Percentiles rank a stretch among this genome's conserved stretches.
phyloP scores from a whole-genome alignment of 768 basidiomycete genomes.

The Russula abietina region DNA sequence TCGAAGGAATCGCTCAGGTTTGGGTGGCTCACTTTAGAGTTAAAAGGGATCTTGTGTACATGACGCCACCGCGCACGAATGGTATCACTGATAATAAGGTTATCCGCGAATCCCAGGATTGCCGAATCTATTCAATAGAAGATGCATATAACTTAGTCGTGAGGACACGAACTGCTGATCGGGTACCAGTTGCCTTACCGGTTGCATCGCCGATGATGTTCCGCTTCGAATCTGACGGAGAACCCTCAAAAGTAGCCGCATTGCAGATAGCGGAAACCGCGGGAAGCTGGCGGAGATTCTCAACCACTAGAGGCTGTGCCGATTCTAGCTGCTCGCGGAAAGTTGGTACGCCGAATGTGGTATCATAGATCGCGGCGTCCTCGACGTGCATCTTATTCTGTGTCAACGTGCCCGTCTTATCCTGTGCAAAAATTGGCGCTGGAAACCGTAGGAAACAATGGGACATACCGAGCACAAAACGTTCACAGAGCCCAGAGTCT shows the following conservation, averaged over 20 bases:
- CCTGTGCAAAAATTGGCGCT: conserved; percentile 20
- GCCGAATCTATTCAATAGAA: conserved; percentile 39
- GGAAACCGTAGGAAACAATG: not conserved
- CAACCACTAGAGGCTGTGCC: not conserved
- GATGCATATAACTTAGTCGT: not conserved
- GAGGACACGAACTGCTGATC: not conserved
- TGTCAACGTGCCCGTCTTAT: conserved; percentile 61
- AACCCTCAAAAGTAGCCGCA: conserved; percentile 40
- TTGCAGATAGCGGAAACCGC: conserved; percentile 48
- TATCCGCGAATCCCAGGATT: conserved; percentile 46
- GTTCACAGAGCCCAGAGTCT: conserved; percentile 59
- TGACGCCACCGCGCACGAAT: conserved; percentile 22
- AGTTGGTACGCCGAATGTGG: conserved; percentile 24
- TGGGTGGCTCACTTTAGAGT: conserved; percentile 36
- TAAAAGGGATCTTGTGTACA: conserved; percentile 33
- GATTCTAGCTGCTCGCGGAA: conserved; percentile 9
- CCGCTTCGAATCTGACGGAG: conserved; percentile 29
- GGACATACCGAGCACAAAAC: conserved; percentile 35
- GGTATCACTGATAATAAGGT: conserved; percentile 18
- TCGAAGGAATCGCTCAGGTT: not conserved
- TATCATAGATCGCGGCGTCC: conserved; percentile 38
- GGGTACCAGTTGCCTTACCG: conserved; percentile 29
- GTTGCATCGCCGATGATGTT: conserved; percentile 51
- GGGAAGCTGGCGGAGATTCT: conserved; percentile 29
- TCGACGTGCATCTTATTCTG: conserved; percentile 55